Base-by-base conservation (phyloP, 1,284 basidiomycete species). In the Butyriboletus appendiculatus region DNA sequence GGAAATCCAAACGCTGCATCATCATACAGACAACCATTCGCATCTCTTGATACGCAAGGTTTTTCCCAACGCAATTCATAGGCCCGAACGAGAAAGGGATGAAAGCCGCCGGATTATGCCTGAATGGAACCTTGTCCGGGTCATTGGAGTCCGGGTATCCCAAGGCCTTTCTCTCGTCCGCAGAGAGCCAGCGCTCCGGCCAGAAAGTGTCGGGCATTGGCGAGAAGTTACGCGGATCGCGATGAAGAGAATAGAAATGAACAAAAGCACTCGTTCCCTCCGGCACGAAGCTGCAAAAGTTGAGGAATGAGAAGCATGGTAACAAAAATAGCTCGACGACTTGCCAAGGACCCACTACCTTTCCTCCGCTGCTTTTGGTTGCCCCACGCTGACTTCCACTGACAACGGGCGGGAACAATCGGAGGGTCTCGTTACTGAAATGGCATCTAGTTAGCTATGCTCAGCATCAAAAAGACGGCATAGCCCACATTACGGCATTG, bases 371-470 rank as follows among this genome's bases (percentile, higher is more conserved):
- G 16, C 72, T 71, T 40, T 57, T 59, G 1, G 73, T 70, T 15
- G 77, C 73, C n/a, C 74, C 70, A 39, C 85, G 78, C 50, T 82
- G 79, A 24, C 78, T 75, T 38, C 77, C 78, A 26, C 76, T 78
- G 9, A 78, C 75, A 11, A 84, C 69, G 12, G 82, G 74, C 11
- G 85, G 82, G 40, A 75, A 74, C 34, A 87, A 68, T 40, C 86
- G 75, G 45, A 87, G 62, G 0, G 77, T 68, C 63, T 88, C 85
- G 38, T 85, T 83, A 53, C 85, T 87, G 63, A 24, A 61, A 50
- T 46, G 26, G 47, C 24, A 53, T 51, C 48, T n/a, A 38, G 43
- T 61, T 37, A 62, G 43, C 55, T 40, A 20, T 50, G 41, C 38
- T 28, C 15, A 37, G 45, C 48, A 14, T n/a, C 55, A 52, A 50